Evolutionary conservation across 495 filamentous ascomycete species (phyloP), one percentile per base, ranked within the genome.

Genomic region (Endocarpon pusillum): DNA sequence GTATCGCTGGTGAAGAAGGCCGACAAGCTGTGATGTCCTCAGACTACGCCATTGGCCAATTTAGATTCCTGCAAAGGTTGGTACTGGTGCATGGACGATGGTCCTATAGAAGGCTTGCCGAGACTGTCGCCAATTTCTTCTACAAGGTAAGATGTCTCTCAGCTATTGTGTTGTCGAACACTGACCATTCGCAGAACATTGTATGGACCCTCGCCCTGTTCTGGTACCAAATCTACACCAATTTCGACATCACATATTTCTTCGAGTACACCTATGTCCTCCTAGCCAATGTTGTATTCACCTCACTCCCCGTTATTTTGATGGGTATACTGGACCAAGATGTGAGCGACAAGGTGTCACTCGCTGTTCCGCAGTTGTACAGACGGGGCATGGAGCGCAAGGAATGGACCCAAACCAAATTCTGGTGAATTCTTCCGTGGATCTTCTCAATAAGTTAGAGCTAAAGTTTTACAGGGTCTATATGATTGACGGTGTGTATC

Each of bases 271-370:
- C 83, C 15, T 99, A 96, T 57, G 89, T 96, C 45, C 64, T 96
- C 33, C 59, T 94, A 39, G 89, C 89, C 67, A 99, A 96, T 57
- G 66, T 99, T 45, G 81, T 85, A 17, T 99, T 99, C 56, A 96
- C 91, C 9, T 99, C 91, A 9, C 59, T 99, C 11, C 85, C 91
- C 1, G 80, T 94, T 35, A 83, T 94, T 39, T 71, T 99, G 44
- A 89, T 96, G 72, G 91, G 91, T 46, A 83, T 99, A 24, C 66
- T 99, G 37, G 91, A 99, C 44, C 91, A 99, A 56, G 91, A 99
- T 56, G 89, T 99, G 20, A 76, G 75, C 44, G 91, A 96, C 53
- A 77, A 73, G 47, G 82, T 99, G 16, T 94, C 91, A 6, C 62
- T 99, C 25, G 85, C 81, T 34, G 86, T 96, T 33, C 91, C 91